These are phyloP conservation scores for Blastobotrys malaysiensis DNA, from an alignment of 1,139 yeast genomes.

Conservation along the genomic window DNA sequence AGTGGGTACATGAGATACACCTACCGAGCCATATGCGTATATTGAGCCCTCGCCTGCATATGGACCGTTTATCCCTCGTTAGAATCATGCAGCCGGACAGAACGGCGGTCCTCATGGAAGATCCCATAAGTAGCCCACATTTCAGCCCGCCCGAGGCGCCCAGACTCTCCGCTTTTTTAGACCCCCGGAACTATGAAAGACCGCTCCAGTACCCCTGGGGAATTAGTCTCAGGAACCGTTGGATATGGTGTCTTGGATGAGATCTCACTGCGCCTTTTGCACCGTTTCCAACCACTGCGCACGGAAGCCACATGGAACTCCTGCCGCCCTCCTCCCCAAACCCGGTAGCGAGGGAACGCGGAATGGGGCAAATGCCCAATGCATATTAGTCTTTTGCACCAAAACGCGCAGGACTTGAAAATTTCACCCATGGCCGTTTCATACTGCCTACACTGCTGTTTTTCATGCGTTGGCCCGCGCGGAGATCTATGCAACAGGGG, in stretches of 20 bases:
- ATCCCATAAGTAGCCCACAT: too few relatives aligned
- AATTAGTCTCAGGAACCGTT: not conserved
- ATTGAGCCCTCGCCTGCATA: not conserved
- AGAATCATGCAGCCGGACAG: too few relatives aligned
- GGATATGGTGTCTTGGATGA: not conserved
- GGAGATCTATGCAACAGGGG: not conserved
- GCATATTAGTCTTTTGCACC: not conserved
- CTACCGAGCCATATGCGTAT: not conserved
- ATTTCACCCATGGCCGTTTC: not conserved
- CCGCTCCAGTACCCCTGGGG: too few relatives aligned
- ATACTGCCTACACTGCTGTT: not conserved
- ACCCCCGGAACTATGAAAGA: too few relatives aligned
- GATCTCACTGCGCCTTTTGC: not conserved
- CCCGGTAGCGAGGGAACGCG: not conserved
- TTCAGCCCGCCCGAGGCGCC: too few relatives aligned
- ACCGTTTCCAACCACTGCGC: not conserved
- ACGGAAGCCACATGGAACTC: not conserved
- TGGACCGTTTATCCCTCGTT: not conserved
- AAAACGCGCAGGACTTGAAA: not conserved
- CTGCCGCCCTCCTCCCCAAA: not conserved
- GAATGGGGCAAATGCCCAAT: not conserved
- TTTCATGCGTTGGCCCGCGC: not conserved
- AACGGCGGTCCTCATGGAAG: too few relatives aligned
- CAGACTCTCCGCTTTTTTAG: too few relatives aligned
- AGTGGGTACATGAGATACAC: not conserved